These are phyloP conservation scores for Astragalus glycyphyllos DNA, from an alignment of 306 rosid genomes.

Conservation along the genomic window DNA sequence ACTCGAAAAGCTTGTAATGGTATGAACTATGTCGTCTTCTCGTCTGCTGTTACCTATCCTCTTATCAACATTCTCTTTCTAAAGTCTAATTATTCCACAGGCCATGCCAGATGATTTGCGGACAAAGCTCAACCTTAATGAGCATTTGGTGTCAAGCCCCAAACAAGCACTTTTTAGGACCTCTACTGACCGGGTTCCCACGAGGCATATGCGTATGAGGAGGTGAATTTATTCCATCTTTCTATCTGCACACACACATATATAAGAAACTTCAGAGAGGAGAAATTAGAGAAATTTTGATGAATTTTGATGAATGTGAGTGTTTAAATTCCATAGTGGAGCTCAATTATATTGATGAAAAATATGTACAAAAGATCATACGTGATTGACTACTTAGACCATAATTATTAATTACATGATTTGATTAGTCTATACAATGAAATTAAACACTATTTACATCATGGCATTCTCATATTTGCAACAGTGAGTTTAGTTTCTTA, in stretches of 20 bases:
- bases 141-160: constrained; percentile 89
- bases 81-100: constrained; percentile 61
- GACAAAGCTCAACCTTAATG: constrained; percentile 88
- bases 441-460: background rate
- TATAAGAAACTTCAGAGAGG: background rate
- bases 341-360: background rate
- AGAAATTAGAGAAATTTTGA: background rate
- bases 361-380: too few species aligned
- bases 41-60: constrained; percentile 22
- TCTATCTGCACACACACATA: background rate
- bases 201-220: constrained; percentile 77
- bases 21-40: constrained; percentile 46
- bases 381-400: too few species aligned
- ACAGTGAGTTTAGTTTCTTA: background rate
- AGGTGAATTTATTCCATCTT: constrained; percentile 54
- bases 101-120: constrained; percentile 96
- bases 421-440: background rate
- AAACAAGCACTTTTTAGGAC: constrained; percentile 81
- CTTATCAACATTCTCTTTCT: constrained; percentile 33
- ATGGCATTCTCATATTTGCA: background rate
- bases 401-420: background rate
- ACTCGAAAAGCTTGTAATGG: constrained; percentile 97
- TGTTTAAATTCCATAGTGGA: background rate
- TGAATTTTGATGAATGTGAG: background rate
- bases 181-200: constrained; percentile 68